Conservation (phyloP, 306 rosid species). For the Rosa chinensis region DNA sequence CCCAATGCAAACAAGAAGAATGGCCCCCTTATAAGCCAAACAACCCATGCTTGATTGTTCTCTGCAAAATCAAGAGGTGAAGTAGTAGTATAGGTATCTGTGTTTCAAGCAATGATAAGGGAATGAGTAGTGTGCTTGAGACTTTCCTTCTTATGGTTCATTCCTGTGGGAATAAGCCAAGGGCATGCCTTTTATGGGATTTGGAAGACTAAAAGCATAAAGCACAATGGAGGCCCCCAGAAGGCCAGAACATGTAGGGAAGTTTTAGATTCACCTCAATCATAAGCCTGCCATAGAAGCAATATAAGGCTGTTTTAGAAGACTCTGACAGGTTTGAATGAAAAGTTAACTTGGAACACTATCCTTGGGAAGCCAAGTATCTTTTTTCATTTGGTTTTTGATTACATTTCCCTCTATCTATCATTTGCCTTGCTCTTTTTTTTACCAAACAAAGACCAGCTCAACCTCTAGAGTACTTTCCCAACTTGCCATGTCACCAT, state of each 20-base stretch:
- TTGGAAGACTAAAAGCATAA: constrained; percentile 65
- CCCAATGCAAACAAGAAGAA: constrained; percentile 52
- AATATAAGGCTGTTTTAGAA: constrained; percentile 77
- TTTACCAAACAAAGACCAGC: constrained; percentile 57
- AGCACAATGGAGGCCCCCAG: constrained; percentile 51
- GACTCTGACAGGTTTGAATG: constrained; percentile 85
- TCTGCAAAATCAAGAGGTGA: constrained; percentile 27
- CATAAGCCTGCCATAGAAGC: constrained; percentile 76
- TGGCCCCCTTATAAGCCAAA: constrained; percentile 44
- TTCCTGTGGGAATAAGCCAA: constrained; percentile 43
- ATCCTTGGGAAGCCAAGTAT: constrained; percentile 89
- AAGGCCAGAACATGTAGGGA: constrained; percentile 48
- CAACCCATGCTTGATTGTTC: constrained; percentile 46
- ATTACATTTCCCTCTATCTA: constrained; percentile 31
- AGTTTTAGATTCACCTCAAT: constrained; percentile 75
- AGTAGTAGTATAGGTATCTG: constrained; percentile 8
- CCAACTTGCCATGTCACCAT: constrained; percentile 39
- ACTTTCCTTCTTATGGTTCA: constrained; percentile 36
- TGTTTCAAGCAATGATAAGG: constrained; percentile 30
- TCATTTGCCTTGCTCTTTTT: constrained; percentile 55
- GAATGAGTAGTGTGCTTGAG: constrained; percentile 22
- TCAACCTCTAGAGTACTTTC: constrained; percentile 22
- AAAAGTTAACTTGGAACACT: constrained; percentile 74
- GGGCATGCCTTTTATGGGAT: constrained; percentile 55
- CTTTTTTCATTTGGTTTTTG: constrained; percentile 54